Evolutionary conservation across 2,329 filamentous ascomycete genomes (phyloP).

Genomic region (Ascochyta pisi): DNA sequence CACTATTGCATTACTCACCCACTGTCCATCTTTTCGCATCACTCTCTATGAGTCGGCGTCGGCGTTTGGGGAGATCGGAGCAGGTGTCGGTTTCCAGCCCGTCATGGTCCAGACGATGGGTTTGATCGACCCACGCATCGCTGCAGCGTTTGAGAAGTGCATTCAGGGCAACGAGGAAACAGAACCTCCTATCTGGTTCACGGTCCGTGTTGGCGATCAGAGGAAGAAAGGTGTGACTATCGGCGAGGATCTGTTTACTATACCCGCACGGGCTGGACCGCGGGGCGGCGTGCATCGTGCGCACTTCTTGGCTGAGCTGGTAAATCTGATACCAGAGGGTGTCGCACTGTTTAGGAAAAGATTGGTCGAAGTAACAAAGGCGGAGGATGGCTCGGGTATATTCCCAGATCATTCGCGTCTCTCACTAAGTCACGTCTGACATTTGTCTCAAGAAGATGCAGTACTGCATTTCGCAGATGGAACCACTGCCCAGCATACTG

Average conservation of each 20-base stretch:
- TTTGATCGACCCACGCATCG: conserved; percentile 47
- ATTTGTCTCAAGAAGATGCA: conserved; percentile 24
- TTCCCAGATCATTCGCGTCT: not conserved
- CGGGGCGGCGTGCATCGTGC: conserved; percentile 56
- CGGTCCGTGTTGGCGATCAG: conserved; percentile 31
- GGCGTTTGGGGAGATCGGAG: conserved; percentile 64
- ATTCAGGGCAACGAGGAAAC: conserved; percentile 16
- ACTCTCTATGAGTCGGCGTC: conserved; percentile 63
- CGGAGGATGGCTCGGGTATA: conserved; percentile 27
- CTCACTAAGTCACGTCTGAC: too few species aligned
- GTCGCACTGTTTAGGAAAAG: conserved; percentile 53
- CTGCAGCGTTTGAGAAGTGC: conserved; percentile 19
- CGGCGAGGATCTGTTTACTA: conserved; percentile 30
- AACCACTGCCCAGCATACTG: conserved; percentile 51
- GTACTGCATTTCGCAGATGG: conserved; percentile 55
- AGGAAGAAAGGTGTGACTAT: conserved; percentile 24
- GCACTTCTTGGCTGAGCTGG: conserved; percentile 58
- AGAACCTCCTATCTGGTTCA: conserved; percentile 33
- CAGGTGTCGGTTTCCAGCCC: conserved; percentile 59
- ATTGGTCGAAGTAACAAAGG: conserved; percentile 32
- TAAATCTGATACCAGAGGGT: conserved; percentile 54
- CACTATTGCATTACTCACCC: conserved; percentile 58
- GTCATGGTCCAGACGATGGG: conserved; percentile 47
- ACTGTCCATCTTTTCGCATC: conserved; percentile 49
- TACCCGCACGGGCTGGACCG: conserved; percentile 33